Evolutionary conservation across 164 flowering plant genomes (phyloP).

Genomic region (Protea cynaroides): DNA sequence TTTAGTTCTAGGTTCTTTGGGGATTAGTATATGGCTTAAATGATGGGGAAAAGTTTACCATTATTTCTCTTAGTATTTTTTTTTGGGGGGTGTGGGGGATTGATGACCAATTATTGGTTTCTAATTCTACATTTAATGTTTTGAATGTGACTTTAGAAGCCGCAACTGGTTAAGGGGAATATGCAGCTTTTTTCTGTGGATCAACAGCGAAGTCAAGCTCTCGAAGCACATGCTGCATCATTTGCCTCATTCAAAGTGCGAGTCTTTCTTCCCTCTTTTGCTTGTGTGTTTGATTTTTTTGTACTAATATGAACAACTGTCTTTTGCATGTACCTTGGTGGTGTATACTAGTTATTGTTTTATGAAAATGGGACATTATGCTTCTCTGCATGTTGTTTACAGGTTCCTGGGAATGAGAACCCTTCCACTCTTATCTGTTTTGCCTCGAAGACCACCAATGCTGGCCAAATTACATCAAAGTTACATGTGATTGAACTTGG

Average conservation of each 20-base stretch:
- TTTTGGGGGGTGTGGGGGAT: no score
- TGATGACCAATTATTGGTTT: neutral
- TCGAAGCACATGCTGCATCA: constrained; percentile 99
- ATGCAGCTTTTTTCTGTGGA: constrained; percentile 98
- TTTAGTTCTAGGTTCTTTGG: no score
- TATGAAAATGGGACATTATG: neutral
- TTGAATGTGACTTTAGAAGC: constrained; percentile 47
- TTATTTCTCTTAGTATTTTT: no score
- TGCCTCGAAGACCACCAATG: constrained; percentile 82
- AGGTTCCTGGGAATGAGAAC: constrained; percentile 92
- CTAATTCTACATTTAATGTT: neutral
- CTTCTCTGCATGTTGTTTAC: constrained; percentile 11
- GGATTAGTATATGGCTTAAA: no score
- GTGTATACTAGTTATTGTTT: neutral
- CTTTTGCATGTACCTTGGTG: no score
- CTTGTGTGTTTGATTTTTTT: neutral
- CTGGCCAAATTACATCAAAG: constrained; percentile 92
- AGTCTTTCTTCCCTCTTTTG: neutral
- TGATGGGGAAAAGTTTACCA: no score
- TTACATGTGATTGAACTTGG: constrained; percentile 98
- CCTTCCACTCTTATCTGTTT: constrained; percentile 77
- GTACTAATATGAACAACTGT: neutral
- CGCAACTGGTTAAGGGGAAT: constrained; percentile 93
- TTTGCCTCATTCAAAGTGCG: constrained; percentile 79
- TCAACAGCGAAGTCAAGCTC: constrained; percentile 99